Conservation (phyloP, 345 rosid species). For the sweet orange (Citrus sinensis) region DVS_A1.0 CM039163.1:3746001-3746500, state of each 20-base stretch:
- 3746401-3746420: slow-evolving; percentile 14
- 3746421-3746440: neutral
- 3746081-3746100: neutral
- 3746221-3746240: neutral
- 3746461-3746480: neutral
- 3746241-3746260: slow-evolving; percentile 42
- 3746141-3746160: neutral
- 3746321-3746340: slow-evolving; percentile 1
- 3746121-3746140: neutral
- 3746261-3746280: neutral
- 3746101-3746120: neutral
- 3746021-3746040: no score
- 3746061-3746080: neutral
- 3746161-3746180: neutral
- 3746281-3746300: no score
- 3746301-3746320: no score
- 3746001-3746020: no score
- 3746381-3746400: slow-evolving; percentile 30
- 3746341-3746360: neutral
- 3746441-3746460: slow-evolving; percentile 31
- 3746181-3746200: neutral
- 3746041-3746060: neutral
- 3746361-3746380: neutral
- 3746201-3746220: neutral
- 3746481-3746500: no score